phyloP scores from a whole-genome alignment of 1,284 basidiomycete species.

The Neolentinus lepideus region DNA sequence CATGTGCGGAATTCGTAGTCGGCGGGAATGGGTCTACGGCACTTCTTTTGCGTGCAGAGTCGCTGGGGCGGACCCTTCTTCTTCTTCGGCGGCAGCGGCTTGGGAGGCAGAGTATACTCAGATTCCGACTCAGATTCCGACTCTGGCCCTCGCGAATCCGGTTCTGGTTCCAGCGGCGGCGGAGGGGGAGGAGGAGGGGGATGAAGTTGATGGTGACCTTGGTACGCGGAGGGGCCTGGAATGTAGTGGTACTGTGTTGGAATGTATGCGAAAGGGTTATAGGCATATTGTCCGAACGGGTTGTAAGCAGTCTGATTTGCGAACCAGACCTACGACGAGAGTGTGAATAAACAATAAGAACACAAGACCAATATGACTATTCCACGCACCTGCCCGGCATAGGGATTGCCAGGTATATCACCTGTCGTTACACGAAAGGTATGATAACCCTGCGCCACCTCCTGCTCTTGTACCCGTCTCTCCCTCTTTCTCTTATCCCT shows the following conservation, averaged over 20 bases:
- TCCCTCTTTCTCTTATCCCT: background rate
- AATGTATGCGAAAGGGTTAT: no score
- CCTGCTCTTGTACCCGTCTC: background rate
- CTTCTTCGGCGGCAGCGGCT: background rate
- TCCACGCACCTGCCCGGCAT: no score
- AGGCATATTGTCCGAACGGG: no score
- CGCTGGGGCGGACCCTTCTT: background rate
- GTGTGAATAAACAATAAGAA: no score
- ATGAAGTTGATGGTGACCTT: background rate
- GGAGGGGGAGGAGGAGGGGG: background rate
- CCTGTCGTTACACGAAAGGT: background rate
- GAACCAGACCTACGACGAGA: no score
- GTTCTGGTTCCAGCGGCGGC: background rate
- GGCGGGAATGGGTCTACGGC: background rate
- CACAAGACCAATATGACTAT: no score
- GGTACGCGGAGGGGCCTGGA: background rate
- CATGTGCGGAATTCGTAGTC: background rate
- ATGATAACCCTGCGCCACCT: background rate
- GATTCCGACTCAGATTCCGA: background rate
- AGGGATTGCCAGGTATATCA: background rate
- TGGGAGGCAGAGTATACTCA: background rate
- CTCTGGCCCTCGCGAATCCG: background rate
- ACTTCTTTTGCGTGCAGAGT: background rate
- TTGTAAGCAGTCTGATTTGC: no score
- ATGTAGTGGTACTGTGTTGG: no score